phyloP scores from a whole-genome alignment of 768 basidiomycete genomes.

The Termitomyces sp. region DNA sequence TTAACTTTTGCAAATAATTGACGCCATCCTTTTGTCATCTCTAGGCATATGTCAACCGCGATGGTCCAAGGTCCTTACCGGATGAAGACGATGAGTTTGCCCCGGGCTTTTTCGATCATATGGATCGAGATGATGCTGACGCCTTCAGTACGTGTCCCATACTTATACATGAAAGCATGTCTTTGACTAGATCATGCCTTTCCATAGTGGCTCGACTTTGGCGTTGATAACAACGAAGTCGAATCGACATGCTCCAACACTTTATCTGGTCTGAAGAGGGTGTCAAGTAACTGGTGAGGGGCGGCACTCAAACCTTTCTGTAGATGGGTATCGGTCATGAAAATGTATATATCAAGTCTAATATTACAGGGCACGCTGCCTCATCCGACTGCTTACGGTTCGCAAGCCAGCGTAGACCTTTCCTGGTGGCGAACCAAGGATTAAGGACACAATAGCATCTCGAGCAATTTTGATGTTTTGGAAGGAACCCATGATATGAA shows the following conservation, averaged over 20 bases:
- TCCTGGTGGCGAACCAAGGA: constrained; percentile 92
- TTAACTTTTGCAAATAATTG: background rate
- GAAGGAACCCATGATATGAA: constrained; percentile 97
- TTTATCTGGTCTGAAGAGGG: background rate
- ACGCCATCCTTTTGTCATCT: background rate
- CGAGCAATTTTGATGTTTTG: constrained; percentile 98
- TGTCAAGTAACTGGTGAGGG: background rate
- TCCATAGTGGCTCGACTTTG: background rate
- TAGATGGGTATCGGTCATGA: background rate
- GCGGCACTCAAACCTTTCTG: too few relatives aligned
- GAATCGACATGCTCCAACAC: background rate
- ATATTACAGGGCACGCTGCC: constrained; percentile 77
- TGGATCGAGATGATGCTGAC: background rate
- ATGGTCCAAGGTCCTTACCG: background rate
- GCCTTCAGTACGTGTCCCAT: background rate
- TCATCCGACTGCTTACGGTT: constrained; percentile 90
- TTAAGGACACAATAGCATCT: constrained; percentile 93
- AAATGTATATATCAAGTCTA: constrained; percentile 7
- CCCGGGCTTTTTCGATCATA: background rate
- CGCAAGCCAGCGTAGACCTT: constrained; percentile 89
- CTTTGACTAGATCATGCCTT: background rate
- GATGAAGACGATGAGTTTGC: background rate
- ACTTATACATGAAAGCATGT: background rate
- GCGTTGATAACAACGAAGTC: background rate
- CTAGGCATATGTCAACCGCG: background rate